phyloP scores from a whole-genome alignment of 805 yeast genomes.

The Ogataea methylovora region DNA sequence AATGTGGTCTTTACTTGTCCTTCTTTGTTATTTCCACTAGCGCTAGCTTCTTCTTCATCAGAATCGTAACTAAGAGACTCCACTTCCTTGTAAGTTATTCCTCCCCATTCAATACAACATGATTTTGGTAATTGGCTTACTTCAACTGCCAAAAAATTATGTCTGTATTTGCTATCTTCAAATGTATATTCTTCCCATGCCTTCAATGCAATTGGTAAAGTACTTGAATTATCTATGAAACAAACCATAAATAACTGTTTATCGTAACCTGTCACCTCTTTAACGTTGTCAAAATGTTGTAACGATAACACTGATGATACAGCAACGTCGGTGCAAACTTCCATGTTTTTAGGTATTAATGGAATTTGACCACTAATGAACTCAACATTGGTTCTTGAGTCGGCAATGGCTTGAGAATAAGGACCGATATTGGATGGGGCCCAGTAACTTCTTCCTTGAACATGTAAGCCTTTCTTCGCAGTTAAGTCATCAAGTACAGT shows the following conservation, averaged over 20 bases:
- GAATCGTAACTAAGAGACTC: conserved; percentile 35
- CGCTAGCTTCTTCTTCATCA: conserved; percentile 25
- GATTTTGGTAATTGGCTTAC: conserved; percentile 54
- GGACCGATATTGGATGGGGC: conserved; percentile 99
- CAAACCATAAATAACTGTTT: conserved; percentile 45
- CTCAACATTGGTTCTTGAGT: conserved; percentile 40
- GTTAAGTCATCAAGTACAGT: conserved; percentile 30
- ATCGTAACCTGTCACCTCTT: conserved; percentile 40
- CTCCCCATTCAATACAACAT: conserved; percentile 74
- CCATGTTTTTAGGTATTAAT: conserved; percentile 66
- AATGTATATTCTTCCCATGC: conserved; percentile 39
- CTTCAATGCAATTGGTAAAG: conserved; percentile 24
- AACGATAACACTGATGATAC: conserved; percentile 49
- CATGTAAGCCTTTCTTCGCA: conserved; percentile 68
- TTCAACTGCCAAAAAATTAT: conserved; percentile 41
- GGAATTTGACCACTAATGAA: conserved; percentile 89
- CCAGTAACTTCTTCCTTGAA: conserved; percentile 93
- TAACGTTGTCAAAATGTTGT: conserved; percentile 67
- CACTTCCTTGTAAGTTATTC: conserved; percentile 38
- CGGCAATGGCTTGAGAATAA: conserved; percentile 76
- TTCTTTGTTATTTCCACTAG: conserved; percentile 21
- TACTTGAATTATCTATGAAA: conserved; percentile 34
- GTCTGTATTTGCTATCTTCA: conserved; percentile 10
- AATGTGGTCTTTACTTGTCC: conserved; percentile 39
- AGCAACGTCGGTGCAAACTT: conserved; percentile 23